A percentile compares a stretch with the other conserved stretches of the same genome.
These are phyloP conservation scores for Hemileccinum rubropunctum DNA, from an alignment of 768 basidiomycete species.

Conservation along the genomic window DNA sequence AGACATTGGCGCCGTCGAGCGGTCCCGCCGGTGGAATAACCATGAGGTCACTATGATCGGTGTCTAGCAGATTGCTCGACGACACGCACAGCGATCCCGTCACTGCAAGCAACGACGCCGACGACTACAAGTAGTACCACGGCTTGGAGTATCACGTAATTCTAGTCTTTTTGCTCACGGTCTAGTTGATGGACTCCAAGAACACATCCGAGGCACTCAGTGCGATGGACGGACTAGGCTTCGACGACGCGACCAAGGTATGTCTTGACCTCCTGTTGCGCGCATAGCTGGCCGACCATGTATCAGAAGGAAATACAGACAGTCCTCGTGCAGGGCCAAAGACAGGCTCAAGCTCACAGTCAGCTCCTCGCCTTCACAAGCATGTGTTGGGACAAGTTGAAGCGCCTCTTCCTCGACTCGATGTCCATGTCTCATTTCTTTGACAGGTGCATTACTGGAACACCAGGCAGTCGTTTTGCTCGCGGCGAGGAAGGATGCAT, in stretches of 20 bases:
- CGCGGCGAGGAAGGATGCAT: slow-evolving; percentile 79
- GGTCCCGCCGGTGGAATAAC: slow-evolving; percentile 2
- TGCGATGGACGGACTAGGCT: slow-evolving; percentile 42
- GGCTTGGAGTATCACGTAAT: slow-evolving; percentile 19
- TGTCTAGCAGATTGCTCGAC: slow-evolving; percentile 2
- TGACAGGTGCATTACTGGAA: slow-evolving; percentile 74
- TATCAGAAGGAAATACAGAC: slow-evolving; percentile 74
- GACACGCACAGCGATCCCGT: slow-evolving; percentile 4
- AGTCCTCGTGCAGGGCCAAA: slow-evolving; percentile 77
- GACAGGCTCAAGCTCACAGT: slow-evolving; percentile 77
- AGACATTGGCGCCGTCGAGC: slow-evolving; percentile 15
- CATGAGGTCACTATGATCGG: neutral
- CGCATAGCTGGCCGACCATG: slow-evolving; percentile 5
- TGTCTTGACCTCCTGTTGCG: slow-evolving; percentile 1
- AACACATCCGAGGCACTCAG: slow-evolving; percentile 22
- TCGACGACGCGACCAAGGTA: slow-evolving; percentile 80
- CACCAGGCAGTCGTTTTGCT: slow-evolving; percentile 75
- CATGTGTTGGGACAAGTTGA: slow-evolving; percentile 90
- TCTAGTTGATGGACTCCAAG: slow-evolving; percentile 23
- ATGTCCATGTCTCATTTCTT: slow-evolving; percentile 7
- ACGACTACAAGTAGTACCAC: neutral
- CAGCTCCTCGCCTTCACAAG: slow-evolving; percentile 76
- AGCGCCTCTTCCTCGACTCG: slow-evolving; percentile 23
- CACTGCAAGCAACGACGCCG: slow-evolving; percentile 11
- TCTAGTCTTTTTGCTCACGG: slow-evolving; percentile 24